Evolutionary conservation across 1,284 basidiomycete species (phyloP).

Genomic region (Inonotus hispidus): DNA sequence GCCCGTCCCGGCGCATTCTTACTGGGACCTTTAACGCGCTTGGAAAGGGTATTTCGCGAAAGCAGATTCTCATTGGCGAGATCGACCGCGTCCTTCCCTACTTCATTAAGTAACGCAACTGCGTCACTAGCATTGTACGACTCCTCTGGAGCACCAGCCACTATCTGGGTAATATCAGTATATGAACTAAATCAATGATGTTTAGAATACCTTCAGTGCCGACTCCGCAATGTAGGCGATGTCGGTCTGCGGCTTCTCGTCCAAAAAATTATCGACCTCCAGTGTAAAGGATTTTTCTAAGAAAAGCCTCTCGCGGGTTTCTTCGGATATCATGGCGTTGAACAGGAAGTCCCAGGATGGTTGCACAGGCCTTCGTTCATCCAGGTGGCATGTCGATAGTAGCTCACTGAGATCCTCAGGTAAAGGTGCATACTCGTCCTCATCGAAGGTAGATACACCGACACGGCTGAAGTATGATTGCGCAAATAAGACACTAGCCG

Average conservation of each 20-base stretch:
- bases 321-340: constrained; percentile 56
- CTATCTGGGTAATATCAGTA: constrained; percentile 49
- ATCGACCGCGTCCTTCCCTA: constrained; percentile 49
- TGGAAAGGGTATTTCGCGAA: constrained; percentile 57
- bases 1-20: constrained; percentile 61
- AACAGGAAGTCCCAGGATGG: constrained; percentile 66
- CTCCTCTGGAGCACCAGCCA: constrained; percentile 63
- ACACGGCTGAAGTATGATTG: constrained; percentile 39
- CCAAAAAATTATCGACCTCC: constrained; percentile 25
- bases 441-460: constrained; percentile 45
- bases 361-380: not conserved
- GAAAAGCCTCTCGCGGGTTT: constrained; percentile 67
- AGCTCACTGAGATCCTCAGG: constrained; percentile 46
- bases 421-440: constrained; percentile 34
- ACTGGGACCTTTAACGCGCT: constrained; percentile 53
- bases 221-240: constrained; percentile 53
- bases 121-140: constrained; percentile 58
- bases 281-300: constrained; percentile 51
- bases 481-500: constrained; percentile 16
- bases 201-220: constrained; percentile 55
- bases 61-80: constrained; percentile 54
- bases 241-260: constrained; percentile 31
- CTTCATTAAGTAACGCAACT: constrained; percentile 46
- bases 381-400: not conserved
- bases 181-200: not conserved